phyloP scores from a whole-genome alignment of 2,329 filamentous ascomycete genomes.

The Fusarium subtropicale region DNA sequence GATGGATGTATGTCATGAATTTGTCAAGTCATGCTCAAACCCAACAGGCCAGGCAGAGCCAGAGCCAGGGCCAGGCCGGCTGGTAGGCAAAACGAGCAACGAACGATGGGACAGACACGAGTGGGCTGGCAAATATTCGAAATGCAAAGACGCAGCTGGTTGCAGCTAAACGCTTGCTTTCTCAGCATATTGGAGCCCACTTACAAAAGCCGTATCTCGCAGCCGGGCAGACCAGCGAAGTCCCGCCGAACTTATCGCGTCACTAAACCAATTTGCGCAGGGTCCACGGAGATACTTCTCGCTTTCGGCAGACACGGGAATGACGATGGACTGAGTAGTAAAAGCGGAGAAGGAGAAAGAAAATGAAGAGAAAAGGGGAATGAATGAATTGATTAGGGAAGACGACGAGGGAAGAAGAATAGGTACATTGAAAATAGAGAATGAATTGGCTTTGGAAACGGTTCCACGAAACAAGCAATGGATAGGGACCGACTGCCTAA shows the following conservation, averaged over 20 bases:
- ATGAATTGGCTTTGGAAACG: conserved; percentile 15
- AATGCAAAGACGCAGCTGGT: conserved; percentile 14
- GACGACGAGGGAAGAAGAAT: conserved; percentile 14
- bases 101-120: background rate
- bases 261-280: conserved; percentile 19
- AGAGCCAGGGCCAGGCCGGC: background rate
- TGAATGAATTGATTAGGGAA: conserved; percentile 15
- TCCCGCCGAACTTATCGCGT: conserved; percentile 37
- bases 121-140: conserved; percentile 14
- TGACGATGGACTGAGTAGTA: conserved; percentile 28
- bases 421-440: background rate
- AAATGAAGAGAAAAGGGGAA: background rate
- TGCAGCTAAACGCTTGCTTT: conserved; percentile 19
- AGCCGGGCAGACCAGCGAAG: conserved; percentile 17
- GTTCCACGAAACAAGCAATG: conserved; percentile 12
- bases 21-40: conserved; percentile 27
- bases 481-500: conserved; percentile 13
- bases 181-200: conserved; percentile 22
- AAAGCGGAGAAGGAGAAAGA: conserved; percentile 25
- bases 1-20: conserved; percentile 21
- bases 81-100: background rate
- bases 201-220: conserved; percentile 20
- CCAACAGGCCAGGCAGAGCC: conserved; percentile 8
- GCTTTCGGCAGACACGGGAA: conserved; percentile 24
- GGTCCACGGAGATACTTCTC: conserved; percentile 42